A percentile compares a stretch with the other conserved stretches of the same genome.
Conservation (phyloP, 805 yeast species). For the Suhomyces kilbournensis region DNA sequence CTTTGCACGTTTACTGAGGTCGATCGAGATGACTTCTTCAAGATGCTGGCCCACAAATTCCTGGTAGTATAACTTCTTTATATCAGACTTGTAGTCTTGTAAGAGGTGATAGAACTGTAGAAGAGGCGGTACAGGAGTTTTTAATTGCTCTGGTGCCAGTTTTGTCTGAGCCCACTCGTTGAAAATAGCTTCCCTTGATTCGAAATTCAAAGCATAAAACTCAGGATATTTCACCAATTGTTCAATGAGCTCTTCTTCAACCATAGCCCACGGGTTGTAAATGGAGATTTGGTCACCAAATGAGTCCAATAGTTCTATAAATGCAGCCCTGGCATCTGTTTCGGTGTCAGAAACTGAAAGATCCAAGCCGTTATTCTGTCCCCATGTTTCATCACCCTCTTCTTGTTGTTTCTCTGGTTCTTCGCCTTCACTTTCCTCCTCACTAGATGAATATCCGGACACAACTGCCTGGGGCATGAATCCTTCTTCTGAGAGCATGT, state of each 20-base stretch:
- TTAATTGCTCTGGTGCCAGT: not conserved
- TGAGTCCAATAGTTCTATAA: constrained; percentile 24
- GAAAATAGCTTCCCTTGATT: constrained; percentile 21
- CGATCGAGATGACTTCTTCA: constrained; percentile 10
- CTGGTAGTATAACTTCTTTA: constrained; percentile 23
- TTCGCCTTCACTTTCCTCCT: constrained; percentile 16
- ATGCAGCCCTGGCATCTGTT: constrained; percentile 11
- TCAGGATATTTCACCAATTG: constrained; percentile 27
- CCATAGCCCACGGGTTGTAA: constrained; percentile 37
- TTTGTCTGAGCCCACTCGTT: constrained; percentile 21
- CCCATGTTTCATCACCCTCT: constrained; percentile 1
- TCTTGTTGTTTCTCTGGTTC: constrained; percentile 4
- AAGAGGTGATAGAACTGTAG: constrained; percentile 22
- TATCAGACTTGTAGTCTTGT: constrained; percentile 27
- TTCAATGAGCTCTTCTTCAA: constrained; percentile 33
- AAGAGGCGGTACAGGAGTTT: constrained; percentile 11
- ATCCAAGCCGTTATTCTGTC: constrained; percentile 8
- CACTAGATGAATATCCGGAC: constrained; percentile 25
- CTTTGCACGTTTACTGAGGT: constrained; percentile 14
- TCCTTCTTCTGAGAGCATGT: constrained; percentile 20
- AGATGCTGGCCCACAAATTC: constrained; percentile 24
- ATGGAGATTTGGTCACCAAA: constrained; percentile 23
- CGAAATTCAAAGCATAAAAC: constrained; percentile 22
- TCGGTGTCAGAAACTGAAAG: constrained; percentile 6
- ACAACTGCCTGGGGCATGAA: constrained; percentile 12